Percentiles rank a stretch among this genome's conserved stretches.
Conservation (phyloP, 2,329 filamentous ascomycete genomes). For the Atkinsonella texensis region DNA sequence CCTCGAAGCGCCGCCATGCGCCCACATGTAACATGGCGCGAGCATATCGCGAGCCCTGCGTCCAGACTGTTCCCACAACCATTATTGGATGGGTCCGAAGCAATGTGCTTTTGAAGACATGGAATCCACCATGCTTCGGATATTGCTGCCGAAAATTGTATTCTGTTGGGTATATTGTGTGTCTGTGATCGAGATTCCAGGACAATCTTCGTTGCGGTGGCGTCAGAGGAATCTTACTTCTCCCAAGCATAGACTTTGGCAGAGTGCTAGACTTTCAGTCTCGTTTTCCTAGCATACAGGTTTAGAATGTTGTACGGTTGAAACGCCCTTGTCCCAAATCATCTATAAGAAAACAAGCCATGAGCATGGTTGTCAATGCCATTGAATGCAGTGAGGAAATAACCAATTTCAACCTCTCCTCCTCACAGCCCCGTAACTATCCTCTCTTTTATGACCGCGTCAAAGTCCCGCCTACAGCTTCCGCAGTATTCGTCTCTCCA, state of each 20-base stretch:
- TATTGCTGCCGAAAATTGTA: background rate
- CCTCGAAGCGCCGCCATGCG: too few relatives aligned
- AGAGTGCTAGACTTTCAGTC: background rate
- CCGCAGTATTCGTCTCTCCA: slow-evolving; percentile 46
- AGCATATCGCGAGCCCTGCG: too few relatives aligned
- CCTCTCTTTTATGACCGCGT: slow-evolving; percentile 19
- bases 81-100: background rate
- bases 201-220: background rate
- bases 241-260: background rate
- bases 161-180: background rate
- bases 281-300: background rate
- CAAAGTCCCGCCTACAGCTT: slow-evolving; percentile 38
- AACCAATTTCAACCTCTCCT: background rate
- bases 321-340: background rate
- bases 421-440: slow-evolving; percentile 13
- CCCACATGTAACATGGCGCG: too few relatives aligned
- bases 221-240: background rate
- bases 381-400: background rate
- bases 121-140: background rate
- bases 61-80: too few relatives aligned
- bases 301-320: background rate
- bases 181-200: background rate
- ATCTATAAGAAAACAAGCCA: background rate
- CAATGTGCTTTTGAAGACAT: background rate
- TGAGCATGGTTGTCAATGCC: background rate